Evolutionary conservation across 176 grass and related monocot species (phyloP).

Genomic region (Zea luxurians): DNA sequence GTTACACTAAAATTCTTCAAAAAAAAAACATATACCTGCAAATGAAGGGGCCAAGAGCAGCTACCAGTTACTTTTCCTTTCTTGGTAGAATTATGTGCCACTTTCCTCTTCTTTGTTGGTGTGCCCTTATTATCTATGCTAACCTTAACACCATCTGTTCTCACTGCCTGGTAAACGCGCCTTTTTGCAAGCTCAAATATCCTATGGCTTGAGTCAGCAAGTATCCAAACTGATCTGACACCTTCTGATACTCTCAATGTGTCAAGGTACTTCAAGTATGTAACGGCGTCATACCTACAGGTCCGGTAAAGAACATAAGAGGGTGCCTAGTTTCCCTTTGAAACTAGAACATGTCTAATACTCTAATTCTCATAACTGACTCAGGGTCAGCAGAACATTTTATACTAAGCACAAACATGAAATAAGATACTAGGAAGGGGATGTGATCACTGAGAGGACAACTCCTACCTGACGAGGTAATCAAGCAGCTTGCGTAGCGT

Average conservation of each 20-base stretch:
- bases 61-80: slow-evolving; percentile 67
- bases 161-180: slow-evolving; percentile 79
- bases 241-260: slow-evolving; percentile 92
- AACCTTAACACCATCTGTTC: slow-evolving; percentile 63
- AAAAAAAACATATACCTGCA: slow-evolving; percentile 8
- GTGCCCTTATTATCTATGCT: slow-evolving; percentile 41
- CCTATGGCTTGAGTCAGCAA: slow-evolving; percentile 92
- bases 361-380: not conserved
- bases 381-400: not conserved
- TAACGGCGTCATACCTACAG: slow-evolving; percentile 81
- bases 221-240: slow-evolving; percentile 91
- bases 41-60: slow-evolving; percentile 14
- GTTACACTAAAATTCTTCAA: slow-evolving; percentile 15
- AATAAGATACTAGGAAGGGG: not conserved
- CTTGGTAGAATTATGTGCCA: slow-evolving; percentile 35
- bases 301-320: slow-evolving; percentile 27
- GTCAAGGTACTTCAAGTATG: slow-evolving; percentile 92
- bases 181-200: slow-evolving; percentile 93
- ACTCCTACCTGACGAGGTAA: slow-evolving; percentile 75
- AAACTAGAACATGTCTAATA: not conserved
- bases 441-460: not conserved
- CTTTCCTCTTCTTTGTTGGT: slow-evolving; percentile 71
- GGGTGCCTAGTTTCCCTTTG: not conserved
- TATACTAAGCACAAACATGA: not conserved
- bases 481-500: slow-evolving; percentile 92